A percentile compares a stretch with the other conserved stretches of the same genome.
phyloP scores from a whole-genome alignment of 2,329 filamentous ascomycete genomes.

The Neocucurbitaria cava region DNA sequence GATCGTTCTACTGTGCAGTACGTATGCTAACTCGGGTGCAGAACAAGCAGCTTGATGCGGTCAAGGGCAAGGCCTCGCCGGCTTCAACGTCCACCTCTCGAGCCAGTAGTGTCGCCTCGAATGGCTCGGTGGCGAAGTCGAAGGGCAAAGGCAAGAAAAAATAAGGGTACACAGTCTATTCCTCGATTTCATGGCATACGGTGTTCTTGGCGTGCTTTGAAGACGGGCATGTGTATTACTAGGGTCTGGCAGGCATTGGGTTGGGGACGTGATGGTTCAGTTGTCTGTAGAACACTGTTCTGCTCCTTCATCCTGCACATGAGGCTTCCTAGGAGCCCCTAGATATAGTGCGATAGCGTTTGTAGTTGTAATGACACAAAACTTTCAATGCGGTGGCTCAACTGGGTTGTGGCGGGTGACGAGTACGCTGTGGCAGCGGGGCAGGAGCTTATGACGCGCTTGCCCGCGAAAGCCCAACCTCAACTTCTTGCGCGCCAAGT shows the following conservation, averaged over 20 bases:
- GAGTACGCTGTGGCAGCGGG: background rate
- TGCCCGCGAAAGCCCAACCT: background rate
- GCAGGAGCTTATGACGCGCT: slow-evolving; percentile 6
- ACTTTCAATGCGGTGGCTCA: background rate
- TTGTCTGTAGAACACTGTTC: background rate
- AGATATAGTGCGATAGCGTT: background rate
- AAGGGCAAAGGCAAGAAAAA: slow-evolving; percentile 62
- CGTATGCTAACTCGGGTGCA: slow-evolving; percentile 50
- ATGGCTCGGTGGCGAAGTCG: slow-evolving; percentile 61
- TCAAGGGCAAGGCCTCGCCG: slow-evolving; percentile 78
- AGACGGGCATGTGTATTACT: background rate
- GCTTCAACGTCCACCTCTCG: slow-evolving; percentile 80
- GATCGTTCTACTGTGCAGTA: rapidly evolving
- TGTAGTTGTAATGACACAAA: background rate
- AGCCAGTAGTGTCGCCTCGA: slow-evolving; percentile 86
- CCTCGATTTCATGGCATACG: slow-evolving; percentile 5
- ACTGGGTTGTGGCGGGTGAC: background rate
- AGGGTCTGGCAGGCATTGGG: background rate
- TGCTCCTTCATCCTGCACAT: background rate
- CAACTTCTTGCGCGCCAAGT: background rate
- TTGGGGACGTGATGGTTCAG: background rate
- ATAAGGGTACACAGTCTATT: slow-evolving; percentile 20
- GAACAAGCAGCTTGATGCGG: slow-evolving; percentile 92
- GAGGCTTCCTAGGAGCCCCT: background rate
- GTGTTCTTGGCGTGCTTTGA: slow-evolving; percentile 20